Evolutionary conservation across 129 eudicot genomes (phyloP), one percentile per base, ranked within the genome.

Genomic region (Logfia minima): DNA sequence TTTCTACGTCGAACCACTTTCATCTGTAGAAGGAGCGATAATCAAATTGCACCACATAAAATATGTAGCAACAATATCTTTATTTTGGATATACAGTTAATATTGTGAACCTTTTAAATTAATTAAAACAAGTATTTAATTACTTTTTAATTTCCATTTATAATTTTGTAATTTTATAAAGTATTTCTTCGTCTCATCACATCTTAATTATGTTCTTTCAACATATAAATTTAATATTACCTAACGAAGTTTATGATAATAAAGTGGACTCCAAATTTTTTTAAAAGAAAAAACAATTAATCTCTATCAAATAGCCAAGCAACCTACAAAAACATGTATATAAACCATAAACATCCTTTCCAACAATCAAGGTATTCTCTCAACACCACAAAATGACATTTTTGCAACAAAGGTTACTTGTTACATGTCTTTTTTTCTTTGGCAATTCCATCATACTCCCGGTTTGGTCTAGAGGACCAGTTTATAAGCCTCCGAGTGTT

Each of bases 401-500:
- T 84, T 70, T 52, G 56, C 69, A 32, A 53, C 72, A 77, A 70
- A 79, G 75, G 2, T 68, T 74, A 14, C 78, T 80, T 75, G 48
- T 84, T n/a, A 48, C 85, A 70, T 77, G 71, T 39, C 13, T 84
- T 43, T 3, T 84, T 28, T 22, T 83, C 34, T 78, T 66, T 31
- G 41, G 41, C 21, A 41, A 39, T 18, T 77, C 22, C 6, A 18
- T 23, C 3, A 17, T 82, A 14, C 60, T 72, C 52, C 51, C 5
- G 19, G 84, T 84, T 41, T 82, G 65, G 1, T 82, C 90, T 29
- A 82, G 85, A 24, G 90, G 89, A 32, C 83, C 86, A 0, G 56
- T 85, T 34, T 82, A 80, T 41, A 83, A 62, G 6, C 90, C 92
- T 23, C 97, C 97, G n/a, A 64, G 11, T 4, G 92, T 90, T 8